Evolutionary conservation across 2,329 filamentous ascomycete genomes (phyloP).

Genomic region (Hymenoscyphus fraxineus): DNA sequence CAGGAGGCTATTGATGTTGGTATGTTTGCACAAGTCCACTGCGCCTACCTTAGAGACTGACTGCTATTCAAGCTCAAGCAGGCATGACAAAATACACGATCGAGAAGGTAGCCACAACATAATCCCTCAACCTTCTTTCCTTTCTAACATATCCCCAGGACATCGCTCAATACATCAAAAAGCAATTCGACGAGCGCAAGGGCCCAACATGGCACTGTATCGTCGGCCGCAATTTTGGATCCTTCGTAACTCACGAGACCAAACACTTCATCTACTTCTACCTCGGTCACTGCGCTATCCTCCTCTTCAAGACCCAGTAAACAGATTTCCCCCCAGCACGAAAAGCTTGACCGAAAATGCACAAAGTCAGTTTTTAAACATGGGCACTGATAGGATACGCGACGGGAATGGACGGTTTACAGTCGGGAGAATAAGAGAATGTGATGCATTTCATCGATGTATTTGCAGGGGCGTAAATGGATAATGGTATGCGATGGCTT

Average conservation of each 20-base stretch:
- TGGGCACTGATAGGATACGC: slow-evolving; percentile 1
- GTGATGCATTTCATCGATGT: background rate
- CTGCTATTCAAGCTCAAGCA: slow-evolving; percentile 53
- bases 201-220: slow-evolving; percentile 99
- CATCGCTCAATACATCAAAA: slow-evolving; percentile 94
- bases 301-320: slow-evolving; percentile 98
- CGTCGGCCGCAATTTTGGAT: slow-evolving; percentile 96
- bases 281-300: slow-evolving; percentile 94
- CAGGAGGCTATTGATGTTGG: slow-evolving; percentile 92
- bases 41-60: slow-evolving; percentile 26
- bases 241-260: slow-evolving; percentile 97
- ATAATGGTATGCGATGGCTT: slow-evolving; percentile 1
- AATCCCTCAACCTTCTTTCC: slow-evolving; percentile 6
- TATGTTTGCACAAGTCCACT: slow-evolving; percentile 49
- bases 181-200: slow-evolving; percentile 94
- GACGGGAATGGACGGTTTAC: background rate
- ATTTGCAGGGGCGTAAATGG: background rate
- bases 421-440: background rate
- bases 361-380: background rate
- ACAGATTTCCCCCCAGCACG: background rate
- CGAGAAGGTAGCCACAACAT: slow-evolving; percentile 54
- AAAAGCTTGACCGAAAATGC: background rate
- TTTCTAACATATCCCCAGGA: slow-evolving; percentile 53
- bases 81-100: slow-evolving; percentile 70
- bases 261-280: slow-evolving; percentile 99